Evolutionary conservation across 176 grass and related monocot species (phyloP).

Genomic region (Cocos nucifera): DNA sequence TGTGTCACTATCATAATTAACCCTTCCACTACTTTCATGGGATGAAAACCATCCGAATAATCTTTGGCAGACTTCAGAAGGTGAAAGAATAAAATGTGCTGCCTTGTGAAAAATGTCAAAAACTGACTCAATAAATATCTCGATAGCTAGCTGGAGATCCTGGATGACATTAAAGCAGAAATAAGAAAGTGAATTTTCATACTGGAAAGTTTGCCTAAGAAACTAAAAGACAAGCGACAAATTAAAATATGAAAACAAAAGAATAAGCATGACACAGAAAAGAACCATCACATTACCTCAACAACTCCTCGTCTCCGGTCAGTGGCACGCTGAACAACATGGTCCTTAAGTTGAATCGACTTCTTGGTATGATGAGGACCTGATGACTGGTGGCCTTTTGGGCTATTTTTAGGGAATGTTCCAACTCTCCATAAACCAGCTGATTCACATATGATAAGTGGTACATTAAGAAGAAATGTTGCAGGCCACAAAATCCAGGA

Average conservation of each 20-base stretch:
- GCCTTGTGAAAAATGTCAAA: conserved; percentile 77
- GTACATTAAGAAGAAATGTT: conserved; percentile 43
- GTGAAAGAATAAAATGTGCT: conserved; percentile 82
- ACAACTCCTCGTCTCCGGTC: conserved; percentile 91
- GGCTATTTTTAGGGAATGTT: conserved; percentile 19
- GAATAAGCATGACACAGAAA: too few relatives aligned
- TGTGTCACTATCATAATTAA: conserved; percentile 22
- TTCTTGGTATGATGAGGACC: conserved; percentile 25
- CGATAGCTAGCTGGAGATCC: conserved; percentile 91
- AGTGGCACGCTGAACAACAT: conserved; percentile 58
- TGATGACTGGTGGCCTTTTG: conserved; percentile 26
- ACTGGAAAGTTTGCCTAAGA: too few relatives aligned
- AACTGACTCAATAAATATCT: conserved; percentile 91
- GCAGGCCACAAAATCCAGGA: conserved; percentile 86
- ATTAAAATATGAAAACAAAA: too few relatives aligned
- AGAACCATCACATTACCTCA: conserved; percentile 44
- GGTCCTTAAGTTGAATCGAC: conserved; percentile 58
- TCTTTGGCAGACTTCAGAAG: conserved; percentile 66
- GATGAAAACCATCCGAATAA: conserved; percentile 49
- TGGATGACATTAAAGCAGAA: conserved; percentile 14
- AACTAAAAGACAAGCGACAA: too few relatives aligned
- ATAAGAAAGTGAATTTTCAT: not conserved
- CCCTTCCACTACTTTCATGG: conserved; percentile 17
- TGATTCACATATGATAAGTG: conserved; percentile 46
- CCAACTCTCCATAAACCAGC: conserved; percentile 36